phyloP scores from a whole-genome alignment of 2,329 filamentous ascomycete species.

The Bertia moriformis region DNA sequence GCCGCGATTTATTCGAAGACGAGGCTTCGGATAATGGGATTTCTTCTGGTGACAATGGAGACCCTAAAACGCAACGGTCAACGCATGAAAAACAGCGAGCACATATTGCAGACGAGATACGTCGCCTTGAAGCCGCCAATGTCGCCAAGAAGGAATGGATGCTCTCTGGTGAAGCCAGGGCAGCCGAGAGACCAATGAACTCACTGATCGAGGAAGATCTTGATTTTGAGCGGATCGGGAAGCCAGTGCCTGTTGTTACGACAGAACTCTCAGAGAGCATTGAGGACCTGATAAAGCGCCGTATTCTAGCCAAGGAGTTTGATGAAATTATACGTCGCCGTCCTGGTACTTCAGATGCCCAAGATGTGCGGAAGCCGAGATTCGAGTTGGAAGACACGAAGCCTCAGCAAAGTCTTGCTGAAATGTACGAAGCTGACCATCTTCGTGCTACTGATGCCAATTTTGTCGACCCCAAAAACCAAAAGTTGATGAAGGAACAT shows the following conservation, averaged over 20 bases:
- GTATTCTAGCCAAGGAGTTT: conserved; percentile 47
- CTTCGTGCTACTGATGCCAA: conserved; percentile 35
- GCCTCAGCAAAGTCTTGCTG: conserved; percentile 42
- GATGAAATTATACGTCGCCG: conserved; percentile 45
- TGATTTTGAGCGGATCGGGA: conserved; percentile 50
- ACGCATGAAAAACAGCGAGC: conserved; percentile 46
- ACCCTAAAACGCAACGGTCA: conserved; percentile 16
- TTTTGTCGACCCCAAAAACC: conserved; percentile 40
- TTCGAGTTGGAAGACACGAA: conserved; percentile 48
- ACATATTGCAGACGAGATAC: conserved; percentile 45
- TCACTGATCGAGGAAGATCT: conserved; percentile 53
- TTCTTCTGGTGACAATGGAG: conserved; percentile 17
- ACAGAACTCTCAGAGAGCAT: conserved; percentile 48
- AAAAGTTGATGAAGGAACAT: conserved; percentile 41
- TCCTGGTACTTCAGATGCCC: conserved; percentile 36
- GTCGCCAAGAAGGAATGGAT: conserved; percentile 52
- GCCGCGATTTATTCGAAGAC: conserved; percentile 48
- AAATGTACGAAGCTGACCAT: conserved; percentile 51
- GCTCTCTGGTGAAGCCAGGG: conserved; percentile 45
- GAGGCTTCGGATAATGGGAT: conserved; percentile 25
- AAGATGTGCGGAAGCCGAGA: conserved; percentile 25
- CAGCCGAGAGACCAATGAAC: conserved; percentile 43
- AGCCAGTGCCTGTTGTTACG: conserved; percentile 51
- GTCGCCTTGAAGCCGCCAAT: conserved; percentile 46
- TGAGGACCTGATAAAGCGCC: conserved; percentile 49